Conservation (phyloP, 164 flowering plant genomes). For the Stephania cephalantha region DNA sequence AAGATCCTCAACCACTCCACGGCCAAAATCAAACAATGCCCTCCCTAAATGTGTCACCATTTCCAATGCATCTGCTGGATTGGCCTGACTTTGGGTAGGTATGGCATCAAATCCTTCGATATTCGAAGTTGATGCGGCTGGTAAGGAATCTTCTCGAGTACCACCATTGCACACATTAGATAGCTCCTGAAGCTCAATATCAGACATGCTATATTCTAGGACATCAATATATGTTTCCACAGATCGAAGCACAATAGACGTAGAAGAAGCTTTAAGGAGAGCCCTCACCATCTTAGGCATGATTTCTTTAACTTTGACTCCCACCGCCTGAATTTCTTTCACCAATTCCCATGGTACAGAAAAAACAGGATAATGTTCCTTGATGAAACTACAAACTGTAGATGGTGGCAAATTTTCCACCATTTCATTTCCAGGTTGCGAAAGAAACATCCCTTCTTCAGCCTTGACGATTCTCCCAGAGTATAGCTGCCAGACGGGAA, state of each 20-base stretch:
- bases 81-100: slow-evolving; percentile 33
- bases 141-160: slow-evolving; percentile 17
- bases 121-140: slow-evolving; percentile 25
- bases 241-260: slow-evolving; percentile 60
- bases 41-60: slow-evolving; percentile 79
- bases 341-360: slow-evolving; percentile 97
- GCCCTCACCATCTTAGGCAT: slow-evolving; percentile 96
- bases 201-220: slow-evolving; percentile 88
- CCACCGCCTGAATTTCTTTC: slow-evolving; percentile 81
- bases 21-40: slow-evolving; percentile 84
- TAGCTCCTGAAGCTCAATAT: slow-evolving; percentile 43
- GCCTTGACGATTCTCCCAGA: slow-evolving; percentile 84
- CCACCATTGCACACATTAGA: slow-evolving; percentile 21
- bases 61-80: slow-evolving; percentile 74
- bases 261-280: slow-evolving; percentile 64
- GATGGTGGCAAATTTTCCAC: slow-evolving; percentile 63
- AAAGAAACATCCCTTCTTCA: slow-evolving; percentile 94
- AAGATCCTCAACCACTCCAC: slow-evolving; percentile 93
- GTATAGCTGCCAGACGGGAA: slow-evolving; percentile 93
- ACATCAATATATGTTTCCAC: slow-evolving; percentile 83
- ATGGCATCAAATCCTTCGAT: slow-evolving; percentile 25
- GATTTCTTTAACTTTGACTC: slow-evolving; percentile 68
- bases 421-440: slow-evolving; percentile 67
- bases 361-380: slow-evolving; percentile 95
- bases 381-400: slow-evolving; percentile 82